Evolutionary conservation across 192 early-diverging fungal species (phyloP).

Genomic region (Podila epigama): DNA sequence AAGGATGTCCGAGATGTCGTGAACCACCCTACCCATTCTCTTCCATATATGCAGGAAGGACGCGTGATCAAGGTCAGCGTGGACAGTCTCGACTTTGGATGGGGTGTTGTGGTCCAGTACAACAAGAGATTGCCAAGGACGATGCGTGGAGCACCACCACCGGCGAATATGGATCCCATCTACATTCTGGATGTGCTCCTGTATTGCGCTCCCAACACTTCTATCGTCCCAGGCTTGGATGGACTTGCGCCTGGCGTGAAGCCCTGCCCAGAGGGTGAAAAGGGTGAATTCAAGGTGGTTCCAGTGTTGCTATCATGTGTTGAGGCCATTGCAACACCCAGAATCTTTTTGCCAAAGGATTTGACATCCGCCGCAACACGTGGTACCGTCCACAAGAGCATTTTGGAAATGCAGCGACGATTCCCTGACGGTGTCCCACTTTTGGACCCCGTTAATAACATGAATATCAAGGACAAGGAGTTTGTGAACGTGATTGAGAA

Average conservation of each 20-base stretch:
- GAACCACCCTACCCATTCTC: constrained; percentile 79
- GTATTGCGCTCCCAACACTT: constrained; percentile 74
- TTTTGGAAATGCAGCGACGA: constrained; percentile 75
- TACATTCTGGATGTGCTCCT: constrained; percentile 90
- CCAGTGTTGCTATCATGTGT: constrained; percentile 80
- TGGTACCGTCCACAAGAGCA: constrained; percentile 65
- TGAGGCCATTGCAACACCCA: constrained; percentile 76
- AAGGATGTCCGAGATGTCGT: constrained; percentile 78
- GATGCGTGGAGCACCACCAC: constrained; percentile 15
- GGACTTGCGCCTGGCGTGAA: constrained; percentile 54
- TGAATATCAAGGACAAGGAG: constrained; percentile 81
- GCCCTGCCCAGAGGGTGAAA: constrained; percentile 62
- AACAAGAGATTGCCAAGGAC: constrained; percentile 43
- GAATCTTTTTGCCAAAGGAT: constrained; percentile 77
- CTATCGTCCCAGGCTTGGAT: constrained; percentile 54
- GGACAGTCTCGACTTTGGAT: constrained; percentile 84
- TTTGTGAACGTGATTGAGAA: constrained; percentile 81
- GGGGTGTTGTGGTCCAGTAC: constrained; percentile 80
- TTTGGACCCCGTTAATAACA: constrained; percentile 89
- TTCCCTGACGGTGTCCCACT: constrained; percentile 81
- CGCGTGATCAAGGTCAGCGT: constrained; percentile 73
- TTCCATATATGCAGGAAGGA: constrained; percentile 88
- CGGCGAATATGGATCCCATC: constrained; percentile 50
- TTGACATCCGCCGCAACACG: constrained; percentile 64
- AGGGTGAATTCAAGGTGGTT: constrained; percentile 67